These are phyloP conservation scores for Verbascum thapsus DNA, from an alignment of 257 asterid species.

Conservation along the genomic window DNA sequence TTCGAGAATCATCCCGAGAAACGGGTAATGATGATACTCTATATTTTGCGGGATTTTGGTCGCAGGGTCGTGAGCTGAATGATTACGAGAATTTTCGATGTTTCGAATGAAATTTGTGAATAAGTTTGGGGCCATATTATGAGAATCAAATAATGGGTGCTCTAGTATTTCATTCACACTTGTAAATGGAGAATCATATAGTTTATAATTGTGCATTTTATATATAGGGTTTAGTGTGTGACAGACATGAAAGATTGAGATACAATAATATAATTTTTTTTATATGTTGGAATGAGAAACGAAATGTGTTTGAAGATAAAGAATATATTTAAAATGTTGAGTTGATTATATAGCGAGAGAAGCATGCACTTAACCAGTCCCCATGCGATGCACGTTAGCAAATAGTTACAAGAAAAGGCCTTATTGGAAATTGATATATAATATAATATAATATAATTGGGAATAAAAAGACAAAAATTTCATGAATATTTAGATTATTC, in stretches of 20 bases:
- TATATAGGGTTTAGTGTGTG: no score
- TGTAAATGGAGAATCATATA: no score
- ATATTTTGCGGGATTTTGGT: neutral
- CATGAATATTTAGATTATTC: neutral
- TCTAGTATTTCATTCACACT: no score
- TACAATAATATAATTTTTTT: no score
- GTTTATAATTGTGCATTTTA: no score
- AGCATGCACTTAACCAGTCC: conserved; percentile 15
- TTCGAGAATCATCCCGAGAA: conserved; percentile 6
- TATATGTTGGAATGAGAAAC: no score
- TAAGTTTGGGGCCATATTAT: no score
- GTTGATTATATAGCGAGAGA: neutral
- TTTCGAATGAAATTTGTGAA: neutral
- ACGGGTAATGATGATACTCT: neutral
- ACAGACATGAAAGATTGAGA: no score
- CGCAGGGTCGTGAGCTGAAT: no score
- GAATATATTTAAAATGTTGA: no score
- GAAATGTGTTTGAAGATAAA: no score
- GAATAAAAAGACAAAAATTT: neutral
- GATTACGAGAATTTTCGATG: neutral
- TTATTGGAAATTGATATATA: neutral
- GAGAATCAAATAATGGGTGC: no score
- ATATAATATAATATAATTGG: neutral
- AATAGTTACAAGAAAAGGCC: conserved; percentile 5
- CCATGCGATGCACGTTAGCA: conserved; percentile 31